phyloP scores from a whole-genome alignment of 768 basidiomycete species.

The Paxillus rubicundulus region DNA sequence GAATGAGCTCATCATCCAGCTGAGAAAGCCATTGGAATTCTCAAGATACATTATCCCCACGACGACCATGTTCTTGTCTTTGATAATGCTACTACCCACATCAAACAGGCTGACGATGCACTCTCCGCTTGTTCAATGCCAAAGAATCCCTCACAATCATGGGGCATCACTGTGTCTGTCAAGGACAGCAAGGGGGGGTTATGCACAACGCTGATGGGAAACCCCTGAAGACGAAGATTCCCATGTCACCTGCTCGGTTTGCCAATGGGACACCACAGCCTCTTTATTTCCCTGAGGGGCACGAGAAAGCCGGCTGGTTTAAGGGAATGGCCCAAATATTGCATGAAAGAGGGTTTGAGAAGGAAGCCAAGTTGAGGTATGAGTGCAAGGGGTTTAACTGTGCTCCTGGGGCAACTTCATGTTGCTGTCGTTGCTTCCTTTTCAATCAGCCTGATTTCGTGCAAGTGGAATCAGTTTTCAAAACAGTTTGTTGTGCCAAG shows the following conservation, averaged over 20 bases:
- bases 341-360: neutral
- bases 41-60: slow-evolving; percentile 28
- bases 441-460: too few species aligned
- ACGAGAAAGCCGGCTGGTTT: slow-evolving; percentile 10
- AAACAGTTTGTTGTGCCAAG: too few species aligned
- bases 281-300: neutral
- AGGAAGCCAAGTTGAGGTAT: neutral
- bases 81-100: slow-evolving; percentile 26
- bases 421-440: too few species aligned
- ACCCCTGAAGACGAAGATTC: too few species aligned
- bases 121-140: slow-evolving; percentile 19
- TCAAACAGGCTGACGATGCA: slow-evolving; percentile 18
- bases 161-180: too few species aligned
- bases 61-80: slow-evolving; percentile 26
- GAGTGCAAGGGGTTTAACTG: too few species aligned
- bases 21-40: too few species aligned
- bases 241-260: neutral
- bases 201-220: slow-evolving; percentile 10
- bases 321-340: too few species aligned
- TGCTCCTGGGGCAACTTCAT: too few species aligned
- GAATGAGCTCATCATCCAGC: too few species aligned
- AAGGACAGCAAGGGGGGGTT: slow-evolving; percentile 8
- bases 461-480: too few species aligned
- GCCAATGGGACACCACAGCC: neutral
- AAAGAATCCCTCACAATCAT: neutral